These are phyloP conservation scores for Dioszegia aurantiaca DNA, from an alignment of 768 basidiomycete genomes.

Conservation along the genomic window DNA sequence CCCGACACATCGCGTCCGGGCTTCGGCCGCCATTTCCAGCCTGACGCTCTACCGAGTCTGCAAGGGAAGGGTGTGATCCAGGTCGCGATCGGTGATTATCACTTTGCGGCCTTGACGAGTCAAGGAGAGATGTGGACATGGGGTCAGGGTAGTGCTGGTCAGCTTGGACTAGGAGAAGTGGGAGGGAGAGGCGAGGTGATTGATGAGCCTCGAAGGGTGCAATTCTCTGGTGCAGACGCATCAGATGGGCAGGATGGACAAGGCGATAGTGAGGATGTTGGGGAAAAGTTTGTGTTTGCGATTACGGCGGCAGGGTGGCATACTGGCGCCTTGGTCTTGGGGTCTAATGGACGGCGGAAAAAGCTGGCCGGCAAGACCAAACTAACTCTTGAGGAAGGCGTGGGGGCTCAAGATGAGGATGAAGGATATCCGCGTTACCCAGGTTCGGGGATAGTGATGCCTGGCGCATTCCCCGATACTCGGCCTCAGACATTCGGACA, in stretches of 20 bases:
- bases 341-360: neutral
- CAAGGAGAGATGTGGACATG: conserved; percentile 75
- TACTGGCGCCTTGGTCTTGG: conserved; percentile 80
- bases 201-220: conserved; percentile 46
- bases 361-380: too few relatives aligned
- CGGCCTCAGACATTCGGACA: neutral
- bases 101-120: conserved; percentile 77
- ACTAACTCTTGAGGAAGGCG: too few relatives aligned
- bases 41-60: conserved; percentile 70
- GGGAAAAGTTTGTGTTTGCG: conserved; percentile 65
- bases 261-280: conserved; percentile 58
- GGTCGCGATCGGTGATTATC: conserved; percentile 88
- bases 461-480: conserved; percentile 5
- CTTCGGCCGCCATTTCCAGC: conserved; percentile 49
- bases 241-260: conserved; percentile 1
- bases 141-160: conserved; percentile 73
- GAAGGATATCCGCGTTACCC: neutral
- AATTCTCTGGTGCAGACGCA: conserved; percentile 43
- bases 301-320: conserved; percentile 88
- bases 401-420: too few relatives aligned
- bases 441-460: neutral
- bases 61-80: conserved; percentile 79
- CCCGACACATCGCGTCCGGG: conserved; percentile 60
- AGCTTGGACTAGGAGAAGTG: conserved; percentile 75
- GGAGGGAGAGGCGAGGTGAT: conserved; percentile 55